A percentile compares a stretch with the other conserved stretches of the same genome.
phyloP scores from a whole-genome alignment of 129 eudicot species.

The Flaveria robusta region DNA sequence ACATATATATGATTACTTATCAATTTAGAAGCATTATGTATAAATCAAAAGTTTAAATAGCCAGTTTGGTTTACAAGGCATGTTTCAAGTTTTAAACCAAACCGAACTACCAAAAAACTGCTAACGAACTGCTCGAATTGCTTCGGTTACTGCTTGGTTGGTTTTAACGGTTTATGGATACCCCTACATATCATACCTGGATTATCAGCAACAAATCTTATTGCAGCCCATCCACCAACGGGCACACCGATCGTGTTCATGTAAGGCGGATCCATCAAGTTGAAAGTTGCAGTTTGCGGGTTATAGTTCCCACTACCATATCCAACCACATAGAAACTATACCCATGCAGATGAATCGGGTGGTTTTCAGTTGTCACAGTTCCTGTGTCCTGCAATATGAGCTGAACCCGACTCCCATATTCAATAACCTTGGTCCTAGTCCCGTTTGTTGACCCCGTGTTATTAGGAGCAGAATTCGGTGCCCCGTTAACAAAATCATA shows the following conservation, averaged over 20 bases:
- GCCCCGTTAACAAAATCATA: conserved; percentile 80
- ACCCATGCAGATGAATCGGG: conserved; percentile 83
- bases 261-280: conserved; percentile 73
- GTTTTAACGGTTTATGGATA: too few relatives aligned
- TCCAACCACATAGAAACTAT: conserved; percentile 74
- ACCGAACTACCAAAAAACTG: too few relatives aligned
- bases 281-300: conserved; percentile 55
- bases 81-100: too few relatives aligned
- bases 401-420: conserved; percentile 63
- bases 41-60: too few relatives aligned
- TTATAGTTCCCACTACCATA: conserved; percentile 73
- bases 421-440: conserved; percentile 67
- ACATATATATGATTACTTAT: too few relatives aligned
- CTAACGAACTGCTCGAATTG: not conserved
- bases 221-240: conserved; percentile 87
- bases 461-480: conserved; percentile 66
- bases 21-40: too few relatives aligned
- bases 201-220: conserved; percentile 71
- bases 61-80: too few relatives aligned
- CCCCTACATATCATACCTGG: conserved; percentile 48
- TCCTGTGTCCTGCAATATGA: conserved; percentile 75
- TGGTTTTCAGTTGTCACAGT: conserved; percentile 72
- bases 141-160: not conserved
- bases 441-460: conserved; percentile 58
- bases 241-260: conserved; percentile 84